These are phyloP conservation scores for Casuarina equisetifolia DNA, from an alignment of 306 rosid genomes.

Conservation along the genomic window DNA sequence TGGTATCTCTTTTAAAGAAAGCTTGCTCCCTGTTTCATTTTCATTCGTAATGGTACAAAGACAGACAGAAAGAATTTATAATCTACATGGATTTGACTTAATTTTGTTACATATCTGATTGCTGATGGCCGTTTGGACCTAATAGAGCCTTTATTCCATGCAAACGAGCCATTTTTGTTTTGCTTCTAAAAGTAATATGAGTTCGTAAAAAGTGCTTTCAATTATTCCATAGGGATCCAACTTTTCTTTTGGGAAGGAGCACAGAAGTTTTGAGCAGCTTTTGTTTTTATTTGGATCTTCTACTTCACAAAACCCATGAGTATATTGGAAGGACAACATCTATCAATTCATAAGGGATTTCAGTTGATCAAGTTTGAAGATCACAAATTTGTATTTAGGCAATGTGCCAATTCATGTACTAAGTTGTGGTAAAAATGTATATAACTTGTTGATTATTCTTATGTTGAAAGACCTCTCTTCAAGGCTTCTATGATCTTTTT, in stretches of 20 bases:
- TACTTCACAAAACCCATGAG: no score
- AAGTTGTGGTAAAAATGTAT: not conserved
- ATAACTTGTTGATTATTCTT: no score
- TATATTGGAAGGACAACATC: no score
- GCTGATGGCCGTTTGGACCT: conserved; percentile 83
- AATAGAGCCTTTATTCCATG: conserved; percentile 80
- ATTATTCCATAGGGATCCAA: not conserved
- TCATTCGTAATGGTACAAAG: no score
- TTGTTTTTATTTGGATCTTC: not conserved
- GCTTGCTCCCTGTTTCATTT: no score
- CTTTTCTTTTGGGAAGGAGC: not conserved
- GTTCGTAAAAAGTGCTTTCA: conserved; percentile 16
- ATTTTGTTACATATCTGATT: conserved; percentile 6
- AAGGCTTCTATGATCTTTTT: no score
- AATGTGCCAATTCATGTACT: not conserved
- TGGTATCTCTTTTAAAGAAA: not conserved
- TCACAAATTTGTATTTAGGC: not conserved
- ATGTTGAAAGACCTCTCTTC: no score
- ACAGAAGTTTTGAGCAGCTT: no score
- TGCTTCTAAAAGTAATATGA: conserved; percentile 72
- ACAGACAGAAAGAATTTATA: not conserved
- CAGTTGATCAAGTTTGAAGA: not conserved
- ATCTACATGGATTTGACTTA: not conserved
- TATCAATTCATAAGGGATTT: not conserved
- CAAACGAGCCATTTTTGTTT: conserved; percentile 74